Conservation (phyloP, 2,329 filamentous ascomycete species). For the Cryphonectria carpinicola region DNA sequence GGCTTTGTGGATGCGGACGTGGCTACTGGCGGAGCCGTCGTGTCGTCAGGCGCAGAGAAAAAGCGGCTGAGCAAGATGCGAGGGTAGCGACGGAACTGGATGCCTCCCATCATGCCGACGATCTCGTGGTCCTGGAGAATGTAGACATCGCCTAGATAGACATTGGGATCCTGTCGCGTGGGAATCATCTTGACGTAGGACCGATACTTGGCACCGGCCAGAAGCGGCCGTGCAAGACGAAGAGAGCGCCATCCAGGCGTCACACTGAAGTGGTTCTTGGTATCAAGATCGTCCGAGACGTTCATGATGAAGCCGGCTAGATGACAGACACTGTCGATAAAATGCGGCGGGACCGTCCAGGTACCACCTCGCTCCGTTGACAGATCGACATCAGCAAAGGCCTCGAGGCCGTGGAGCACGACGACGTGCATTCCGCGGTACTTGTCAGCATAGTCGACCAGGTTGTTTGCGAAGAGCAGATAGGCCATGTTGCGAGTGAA, state of each 20-base stretch:
- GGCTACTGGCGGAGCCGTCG: background rate
- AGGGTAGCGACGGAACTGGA: conserved; percentile 44
- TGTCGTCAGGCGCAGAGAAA: conserved; percentile 41
- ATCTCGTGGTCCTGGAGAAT: conserved; percentile 35
- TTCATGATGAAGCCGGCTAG: conserved; percentile 48
- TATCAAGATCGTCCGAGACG: conserved; percentile 41
- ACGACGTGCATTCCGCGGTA: conserved; percentile 7
- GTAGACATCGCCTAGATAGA: conserved; percentile 32
- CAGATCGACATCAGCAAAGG: conserved; percentile 30
- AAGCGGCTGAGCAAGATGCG: conserved; percentile 44
- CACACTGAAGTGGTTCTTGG: conserved; percentile 39
- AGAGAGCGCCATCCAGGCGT: conserved; percentile 44
- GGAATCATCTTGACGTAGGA: conserved; percentile 47
- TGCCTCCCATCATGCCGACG: conserved; percentile 38
- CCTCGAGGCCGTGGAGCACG: conserved; percentile 26
- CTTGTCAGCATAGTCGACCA: background rate
- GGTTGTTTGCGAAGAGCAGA: conserved; percentile 7
- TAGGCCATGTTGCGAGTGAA: conserved; percentile 10
- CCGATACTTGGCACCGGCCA: conserved; percentile 38
- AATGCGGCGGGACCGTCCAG: conserved; percentile 46
- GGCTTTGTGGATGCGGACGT: background rate
- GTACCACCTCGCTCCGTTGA: conserved; percentile 34
- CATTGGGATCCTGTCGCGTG: conserved; percentile 33
- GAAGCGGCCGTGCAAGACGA: conserved; percentile 38
- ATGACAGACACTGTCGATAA: conserved; percentile 44